Conservation (phyloP, 768 basidiomycete genomes). For the Multifurca ochricompacta region DNA sequence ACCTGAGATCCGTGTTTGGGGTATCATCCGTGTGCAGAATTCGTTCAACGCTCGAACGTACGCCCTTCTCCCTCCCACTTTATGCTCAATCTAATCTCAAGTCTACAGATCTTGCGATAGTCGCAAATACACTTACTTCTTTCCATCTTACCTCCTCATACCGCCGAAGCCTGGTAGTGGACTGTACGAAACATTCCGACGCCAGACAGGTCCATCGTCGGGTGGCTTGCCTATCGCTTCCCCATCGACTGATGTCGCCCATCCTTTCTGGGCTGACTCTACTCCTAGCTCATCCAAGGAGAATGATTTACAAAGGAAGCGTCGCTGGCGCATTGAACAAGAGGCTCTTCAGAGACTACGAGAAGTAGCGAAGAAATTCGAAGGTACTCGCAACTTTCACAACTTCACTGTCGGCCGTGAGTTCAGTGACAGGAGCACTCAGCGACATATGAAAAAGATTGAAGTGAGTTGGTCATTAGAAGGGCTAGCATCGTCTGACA, state of each 20-base stretch:
- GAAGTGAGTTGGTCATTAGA: slow-evolving; percentile 41
- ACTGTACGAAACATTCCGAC: slow-evolving; percentile 40
- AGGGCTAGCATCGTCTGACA: not conserved
- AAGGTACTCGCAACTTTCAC: slow-evolving; percentile 95
- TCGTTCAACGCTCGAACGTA: slow-evolving; percentile 77
- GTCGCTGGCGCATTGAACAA: slow-evolving; percentile 56
- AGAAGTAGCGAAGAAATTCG: slow-evolving; percentile 51
- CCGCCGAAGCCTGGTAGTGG: slow-evolving; percentile 77
- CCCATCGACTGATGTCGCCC: slow-evolving; percentile 23
- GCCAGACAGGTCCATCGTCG: slow-evolving; percentile 28
- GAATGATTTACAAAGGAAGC: slow-evolving; percentile 58
- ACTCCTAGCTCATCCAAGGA: slow-evolving; percentile 35
- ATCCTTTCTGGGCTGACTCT: slow-evolving; percentile 56
- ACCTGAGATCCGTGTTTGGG: slow-evolving; percentile 89
- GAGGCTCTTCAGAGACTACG: slow-evolving; percentile 52
- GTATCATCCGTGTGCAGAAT: slow-evolving; percentile 69
- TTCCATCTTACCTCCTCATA: slow-evolving; percentile 87
- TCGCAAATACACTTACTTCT: slow-evolving; percentile 94
- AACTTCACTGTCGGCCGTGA: slow-evolving; percentile 92
- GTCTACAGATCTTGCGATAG: slow-evolving; percentile 79
- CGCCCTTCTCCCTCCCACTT: slow-evolving; percentile 16
- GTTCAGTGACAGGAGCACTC: slow-evolving; percentile 72
- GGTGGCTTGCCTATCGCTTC: slow-evolving; percentile 13
- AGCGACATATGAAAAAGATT: slow-evolving; percentile 82
- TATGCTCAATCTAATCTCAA: not conserved